Base-by-base conservation (phyloP, 768 basidiomycete species). In the Phanerochaete carnosa region DNA sequence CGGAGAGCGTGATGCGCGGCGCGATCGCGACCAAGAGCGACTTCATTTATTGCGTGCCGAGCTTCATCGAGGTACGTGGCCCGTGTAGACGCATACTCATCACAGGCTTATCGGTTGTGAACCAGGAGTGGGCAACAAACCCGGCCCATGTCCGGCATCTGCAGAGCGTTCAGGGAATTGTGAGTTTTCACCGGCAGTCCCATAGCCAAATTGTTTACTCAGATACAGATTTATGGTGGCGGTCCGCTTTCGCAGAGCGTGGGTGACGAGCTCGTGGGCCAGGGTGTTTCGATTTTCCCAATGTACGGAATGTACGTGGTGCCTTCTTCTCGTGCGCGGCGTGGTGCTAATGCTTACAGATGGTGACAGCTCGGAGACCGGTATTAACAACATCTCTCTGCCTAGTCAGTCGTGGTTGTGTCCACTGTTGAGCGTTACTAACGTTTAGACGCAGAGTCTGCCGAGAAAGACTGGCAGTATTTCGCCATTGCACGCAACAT, bases 41-140 rank as follows among this genome's bases (percentile, higher is more conserved):
- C 45, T 43, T 69, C 16, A 55, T 70, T 33, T 70, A 72, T 25
- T 66, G 63, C 55, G 70, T 73, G 5, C 74, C 74, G 1, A 57
- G 64, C 13, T 70, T 73, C 46, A 64, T 72, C 37, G 74, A 75
- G 66, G 74, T 74, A 46, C 11, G 60, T 23, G 33, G 33, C 33
- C 33, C 33, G 26, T 51, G 9, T 23, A 28, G 26, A 26, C 28
- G n/a, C 22, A 8, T 22, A 29, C 33, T 16, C 29, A 9, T 32
- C 13, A 11, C 13, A 23, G 46, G 30, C 16, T 49, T 33, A 19
- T 43, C 43, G 29, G 6, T 19, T 22, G 39, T 55, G 28, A 60
- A 11, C 7, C 37, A 74, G 73, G 64, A 64, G 4, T 74, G 73
- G 73, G 63, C 71, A 6, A 65, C 65, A 19, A 55, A 69, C 19